Base-by-base conservation (phyloP, 257 asterid genomes). In the Penstemon davidsonii region DNA sequence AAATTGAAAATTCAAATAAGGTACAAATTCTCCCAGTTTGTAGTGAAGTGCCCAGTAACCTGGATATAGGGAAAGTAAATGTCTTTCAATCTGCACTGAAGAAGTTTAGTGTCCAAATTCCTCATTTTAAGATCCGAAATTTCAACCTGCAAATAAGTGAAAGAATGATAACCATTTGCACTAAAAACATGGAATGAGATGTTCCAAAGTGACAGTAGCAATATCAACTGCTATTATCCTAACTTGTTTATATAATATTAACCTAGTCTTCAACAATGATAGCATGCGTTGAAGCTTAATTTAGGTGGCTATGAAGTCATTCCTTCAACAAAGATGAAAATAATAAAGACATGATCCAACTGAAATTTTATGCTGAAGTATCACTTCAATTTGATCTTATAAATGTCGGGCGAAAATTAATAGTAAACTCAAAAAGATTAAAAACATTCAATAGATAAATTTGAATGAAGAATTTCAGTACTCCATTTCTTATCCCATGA, bases 21-120 rank as follows among this genome's bases (percentile, higher is more conserved):
- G 33, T 25, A 25, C 33, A 25, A 25, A 25, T 25, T 25, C 33
- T 25, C 33, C 33, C 33, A 25, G 2, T 25, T 25, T 25, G 33
- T 25, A 25, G 33, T 25, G 46, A 52, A 13, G 25, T 4, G 67
- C 69, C 36, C 9, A 0, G 37, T 42, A 68, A 88, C 97, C 97
- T 90, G 96, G 72, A 90, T 83, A 72, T 88, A 90, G 0, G 97
- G 97, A 75, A 87, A 90, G 80, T 88, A 90, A 45, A 90, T 86
- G 76, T 88, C 97, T 76, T 90, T 86, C 75, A 90, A 66, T 53
- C 60, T 74, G 79, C 76, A 44, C 49, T 38, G 82, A n/a, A 90
- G 74, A 25, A 66, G 76, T 18, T 44, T 25, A 44, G 78, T 7
- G 54, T 64, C 75, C 66, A 50, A 4, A 36, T 7, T 38, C 51